A percentile compares a stretch with the other conserved stretches of the same genome.
Evolutionary conservation across 2,329 filamentous ascomycete genomes (phyloP).

Genomic region (Plenodomus biglobosus): DNA sequence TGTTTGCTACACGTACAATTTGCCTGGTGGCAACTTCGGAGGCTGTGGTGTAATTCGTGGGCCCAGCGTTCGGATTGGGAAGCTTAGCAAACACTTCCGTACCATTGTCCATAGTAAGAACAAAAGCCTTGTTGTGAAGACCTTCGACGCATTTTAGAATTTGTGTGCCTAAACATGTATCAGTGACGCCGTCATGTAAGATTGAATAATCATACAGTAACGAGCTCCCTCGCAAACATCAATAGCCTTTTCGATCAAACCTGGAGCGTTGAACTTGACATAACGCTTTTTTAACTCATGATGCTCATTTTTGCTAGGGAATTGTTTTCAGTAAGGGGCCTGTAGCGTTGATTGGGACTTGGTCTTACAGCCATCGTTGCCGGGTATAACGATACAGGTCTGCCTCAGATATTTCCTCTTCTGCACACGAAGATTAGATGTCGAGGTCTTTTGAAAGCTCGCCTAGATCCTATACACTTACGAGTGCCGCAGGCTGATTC

Average conservation of each 20-base stretch:
- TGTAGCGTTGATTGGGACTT: neutral
- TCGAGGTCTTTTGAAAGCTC: no score
- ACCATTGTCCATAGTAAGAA: slow-evolving; percentile 21
- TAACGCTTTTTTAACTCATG: slow-evolving; percentile 32
- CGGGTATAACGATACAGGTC: slow-evolving; percentile 27
- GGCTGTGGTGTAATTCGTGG: slow-evolving; percentile 16
- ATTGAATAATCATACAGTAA: slow-evolving; percentile 27
- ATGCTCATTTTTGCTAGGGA: slow-evolving; percentile 26
- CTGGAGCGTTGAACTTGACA: slow-evolving; percentile 31
- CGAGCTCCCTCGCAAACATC: slow-evolving; percentile 27
- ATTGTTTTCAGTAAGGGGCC: slow-evolving; percentile 12
- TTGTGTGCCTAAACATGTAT: slow-evolving; percentile 26
- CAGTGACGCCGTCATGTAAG: no score
- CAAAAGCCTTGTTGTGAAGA: slow-evolving; percentile 25
- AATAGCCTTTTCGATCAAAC: slow-evolving; percentile 29
- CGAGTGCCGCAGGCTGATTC: slow-evolving; percentile 11
- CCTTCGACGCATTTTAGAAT: slow-evolving; percentile 27
- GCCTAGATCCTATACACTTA: no score
- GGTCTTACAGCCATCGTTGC: slow-evolving; percentile 28
- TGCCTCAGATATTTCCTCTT: slow-evolving; percentile 16
- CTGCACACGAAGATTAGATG: slow-evolving; percentile 7
- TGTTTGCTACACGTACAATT: slow-evolving; percentile 12
- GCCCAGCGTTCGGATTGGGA: slow-evolving; percentile 25
- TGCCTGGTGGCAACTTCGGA: slow-evolving; percentile 19
- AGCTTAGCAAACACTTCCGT: slow-evolving; percentile 18